Conservation (phyloP, 2,329 filamentous ascomycete species). For the Colletotrichum musicola region DNA sequence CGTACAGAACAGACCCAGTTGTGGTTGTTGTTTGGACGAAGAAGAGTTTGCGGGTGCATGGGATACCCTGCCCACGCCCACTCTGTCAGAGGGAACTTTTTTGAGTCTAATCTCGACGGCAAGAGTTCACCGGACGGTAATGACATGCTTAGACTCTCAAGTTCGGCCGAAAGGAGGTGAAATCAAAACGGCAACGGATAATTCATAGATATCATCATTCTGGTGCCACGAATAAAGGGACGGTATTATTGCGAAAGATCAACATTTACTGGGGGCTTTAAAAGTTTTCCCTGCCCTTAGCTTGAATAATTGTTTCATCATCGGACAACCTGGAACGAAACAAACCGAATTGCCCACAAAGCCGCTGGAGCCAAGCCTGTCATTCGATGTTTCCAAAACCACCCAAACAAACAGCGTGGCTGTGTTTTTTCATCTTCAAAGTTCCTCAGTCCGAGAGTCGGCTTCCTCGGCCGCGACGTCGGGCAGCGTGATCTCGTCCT, state of each 20-base stretch:
- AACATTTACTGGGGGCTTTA: constrained; percentile 7
- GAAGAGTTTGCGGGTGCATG: constrained; percentile 7
- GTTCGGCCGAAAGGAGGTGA: neutral
- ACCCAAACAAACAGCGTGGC: constrained; percentile 1
- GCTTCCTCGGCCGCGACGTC: neutral
- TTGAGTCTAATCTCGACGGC: constrained; percentile 7
- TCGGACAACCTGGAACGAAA: constrained; percentile 9
- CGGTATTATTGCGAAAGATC: constrained; percentile 14
- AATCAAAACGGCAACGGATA: neutral
- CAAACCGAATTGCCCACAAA: neutral
- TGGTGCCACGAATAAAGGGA: neutral
- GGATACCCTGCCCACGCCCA: neutral
- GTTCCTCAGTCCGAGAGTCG: constrained; percentile 17
- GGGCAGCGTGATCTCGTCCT: constrained; percentile 63
- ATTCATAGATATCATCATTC: neutral
- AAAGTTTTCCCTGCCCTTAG: neutral
- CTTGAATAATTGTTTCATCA: constrained; percentile 17
- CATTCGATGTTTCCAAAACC: constrained; percentile 1
- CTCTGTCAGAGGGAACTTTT: constrained; percentile 1
- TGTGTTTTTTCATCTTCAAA: constrained; percentile 25
- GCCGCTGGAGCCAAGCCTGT: constrained; percentile 3
- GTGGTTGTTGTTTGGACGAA: constrained; percentile 16
- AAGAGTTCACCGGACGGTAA: neutral
- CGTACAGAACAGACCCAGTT: neutral
- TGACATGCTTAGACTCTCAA: neutral